Evolutionary conservation across 2,329 filamentous ascomycete genomes (phyloP), one percentile per base, ranked within the genome.

Genomic region (Botrytis aclada): DNA sequence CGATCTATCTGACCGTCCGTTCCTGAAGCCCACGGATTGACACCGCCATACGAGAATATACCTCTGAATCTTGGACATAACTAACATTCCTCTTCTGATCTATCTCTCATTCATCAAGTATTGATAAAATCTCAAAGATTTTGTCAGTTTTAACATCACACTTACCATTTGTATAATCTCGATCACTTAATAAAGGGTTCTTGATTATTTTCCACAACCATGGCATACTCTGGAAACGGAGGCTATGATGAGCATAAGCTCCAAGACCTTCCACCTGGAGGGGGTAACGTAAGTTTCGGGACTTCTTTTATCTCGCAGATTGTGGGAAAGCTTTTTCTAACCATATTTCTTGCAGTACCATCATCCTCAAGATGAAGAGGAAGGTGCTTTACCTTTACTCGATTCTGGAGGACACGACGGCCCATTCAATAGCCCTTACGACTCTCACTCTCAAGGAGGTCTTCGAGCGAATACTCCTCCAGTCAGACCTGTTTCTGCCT

Each of bases 401-500:
- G 83, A 78, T 62, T 56, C 72, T 70, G 64, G 47, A 41, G 89
- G 86, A 85, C 80, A 84, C 85, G 75, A 82, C 81, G 75, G 83
- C 81, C 72, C 80, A 79, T 75, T 89, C 72, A 71, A 75, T 4
- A 79, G 76, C 65, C 79, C 79, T 34, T 80, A 77, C 70, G 79
- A 90, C 81, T 86, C 89, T 74, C 85, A 89, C 77, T 16, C 45
- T 8, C 70, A 72, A 66, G 85, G 87, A 74, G 86, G 85, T 70
- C 85, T 90, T 45, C 88, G 89, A 76, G 83, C 86, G 62, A 85
- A 84, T 75, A 87, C 86, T 71, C 88, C 91, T 73, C 88, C 90
- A 72, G 86, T 87, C 18, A 89, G 91, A 75, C 92, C 92, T 58
- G 87, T 90, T 72, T 94, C 92, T 43, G 89, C 92, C 70, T 94